Evolutionary conservation across 495 filamentous ascomycete genomes (phyloP), one percentile per base, ranked within the genome.

Genomic region (Aspergillus kassunensis): DNA sequence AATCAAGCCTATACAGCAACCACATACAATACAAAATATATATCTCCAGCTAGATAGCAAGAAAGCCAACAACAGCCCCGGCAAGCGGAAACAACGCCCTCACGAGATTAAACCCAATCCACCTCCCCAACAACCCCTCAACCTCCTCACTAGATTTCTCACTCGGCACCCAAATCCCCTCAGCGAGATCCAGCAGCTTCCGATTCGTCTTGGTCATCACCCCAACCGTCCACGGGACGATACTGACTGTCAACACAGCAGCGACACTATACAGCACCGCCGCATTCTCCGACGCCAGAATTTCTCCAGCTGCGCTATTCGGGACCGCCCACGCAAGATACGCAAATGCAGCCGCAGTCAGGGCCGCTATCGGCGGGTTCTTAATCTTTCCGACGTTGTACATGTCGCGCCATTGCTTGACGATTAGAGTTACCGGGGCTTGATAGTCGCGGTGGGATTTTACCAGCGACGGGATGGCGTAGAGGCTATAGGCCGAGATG

Each of bases 321-420:
- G 57, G 64, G 34, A 72, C 65, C 1, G 58, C 58, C 52, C 68
- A 71, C 11, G 73, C 71, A 19, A 75, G 66, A 49, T 73, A 74
- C 30, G 64, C 16, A 46, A 74, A 74, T 21, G 67, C 65, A 1
- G 64, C 29, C 2, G 65, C 65, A 6, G 63, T 61, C 7, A 58
- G 29, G 0, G 56, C 63, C 4, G 64, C 67, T 6, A 72, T 57
- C 1, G 65, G 60, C 0, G 71, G 73, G 48, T 71, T 66, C 37
- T 68, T 62, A 2, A 51, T 37, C 3, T 69, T 62, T n/a, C 71
- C 71, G 2, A 12, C 56, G 44, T 63, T 64, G 46, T 65, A 76
- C 11, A 69, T 10, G 27, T 56, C 46, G 23, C 44, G 46, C 63
- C 63, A 73, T 49, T 66, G 61, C 27, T 60, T 58, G 39, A 56